Evolutionary conservation across 345 rosid species (phyloP).

Genomic region (Hypericum androsaemum): DNA sequence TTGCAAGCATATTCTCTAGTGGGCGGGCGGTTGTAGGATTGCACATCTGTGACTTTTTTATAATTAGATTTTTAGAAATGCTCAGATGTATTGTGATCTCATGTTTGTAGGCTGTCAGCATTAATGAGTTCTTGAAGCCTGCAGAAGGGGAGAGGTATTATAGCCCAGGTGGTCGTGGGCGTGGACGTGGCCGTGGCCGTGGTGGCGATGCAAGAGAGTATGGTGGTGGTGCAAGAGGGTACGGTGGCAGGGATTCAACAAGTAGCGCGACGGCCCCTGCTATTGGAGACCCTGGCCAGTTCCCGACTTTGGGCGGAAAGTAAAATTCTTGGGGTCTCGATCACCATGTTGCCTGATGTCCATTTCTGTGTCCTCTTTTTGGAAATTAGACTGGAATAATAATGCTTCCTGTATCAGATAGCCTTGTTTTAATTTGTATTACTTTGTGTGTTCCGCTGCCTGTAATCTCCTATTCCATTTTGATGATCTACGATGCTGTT

Average conservation of each 20-base stretch:
- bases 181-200: slow-evolving; percentile 20
- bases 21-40: too few species aligned
- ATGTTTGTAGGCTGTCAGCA: slow-evolving; percentile 40
- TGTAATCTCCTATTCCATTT: too few species aligned
- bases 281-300: slow-evolving; percentile 55
- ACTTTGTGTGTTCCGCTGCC: too few species aligned
- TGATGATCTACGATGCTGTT: too few species aligned
- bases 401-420: slow-evolving; percentile 22
- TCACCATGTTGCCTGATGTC: background rate
- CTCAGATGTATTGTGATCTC: background rate
- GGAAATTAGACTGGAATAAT: slow-evolving; percentile 29
- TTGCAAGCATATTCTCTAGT: too few species aligned
- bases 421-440: slow-evolving; percentile 14
- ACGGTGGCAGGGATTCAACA: slow-evolving; percentile 14
- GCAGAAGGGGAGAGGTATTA: slow-evolving; percentile 43
- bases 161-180: slow-evolving; percentile 33
- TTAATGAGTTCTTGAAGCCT: slow-evolving; percentile 66
- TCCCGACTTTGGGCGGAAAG: slow-evolving; percentile 63
- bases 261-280: slow-evolving; percentile 36
- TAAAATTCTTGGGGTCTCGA: slow-evolving; percentile 20
- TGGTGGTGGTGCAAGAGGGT: slow-evolving; percentile 33
- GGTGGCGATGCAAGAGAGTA: slow-evolving; percentile 15
- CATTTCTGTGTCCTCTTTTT: slow-evolving; percentile 22
- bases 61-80: background rate
- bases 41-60: background rate